A percentile compares a stretch with the other conserved stretches of the same genome.
Evolutionary conservation across 768 basidiomycete species (phyloP).

Genomic region (Mycena latifolia): DNA sequence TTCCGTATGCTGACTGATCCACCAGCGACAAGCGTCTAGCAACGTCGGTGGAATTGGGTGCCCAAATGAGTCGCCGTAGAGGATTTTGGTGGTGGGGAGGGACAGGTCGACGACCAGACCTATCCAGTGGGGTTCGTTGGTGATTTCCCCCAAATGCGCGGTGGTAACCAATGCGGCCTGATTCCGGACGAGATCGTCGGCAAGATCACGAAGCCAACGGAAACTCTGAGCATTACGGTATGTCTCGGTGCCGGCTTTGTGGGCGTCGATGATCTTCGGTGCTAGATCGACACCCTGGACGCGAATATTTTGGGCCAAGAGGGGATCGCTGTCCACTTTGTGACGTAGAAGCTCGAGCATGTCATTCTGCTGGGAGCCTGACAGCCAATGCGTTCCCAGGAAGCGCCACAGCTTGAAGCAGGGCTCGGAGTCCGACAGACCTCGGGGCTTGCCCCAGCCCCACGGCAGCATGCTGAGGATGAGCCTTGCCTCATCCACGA

Average conservation of each 20-base stretch:
- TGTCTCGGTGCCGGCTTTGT: background rate
- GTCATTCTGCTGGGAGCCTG: slow-evolving; percentile 25
- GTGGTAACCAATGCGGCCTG: slow-evolving; percentile 4
- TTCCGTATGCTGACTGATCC: slow-evolving; percentile 9
- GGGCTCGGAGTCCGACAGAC: slow-evolving; percentile 14
- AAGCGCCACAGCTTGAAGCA: slow-evolving; percentile 11
- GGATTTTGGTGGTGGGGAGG: too few relatives aligned
- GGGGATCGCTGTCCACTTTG: background rate
- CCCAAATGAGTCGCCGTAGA: slow-evolving; percentile 19
- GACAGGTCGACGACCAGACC: slow-evolving; percentile 9
- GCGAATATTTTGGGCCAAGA: background rate
- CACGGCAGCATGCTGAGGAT: slow-evolving; percentile 23
- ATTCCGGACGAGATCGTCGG: slow-evolving; percentile 7
- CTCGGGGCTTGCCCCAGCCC: slow-evolving; percentile 18
- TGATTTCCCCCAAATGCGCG: slow-evolving; percentile 10
- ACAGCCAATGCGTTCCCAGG: slow-evolving; percentile 19
- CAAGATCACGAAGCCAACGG: slow-evolving; percentile 8
- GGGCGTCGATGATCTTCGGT: slow-evolving; percentile 10
- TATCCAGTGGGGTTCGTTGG: slow-evolving; percentile 12
- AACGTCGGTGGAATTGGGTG: background rate
- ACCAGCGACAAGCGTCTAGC: slow-evolving; percentile 11
- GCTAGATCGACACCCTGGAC: background rate
- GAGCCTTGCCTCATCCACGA: slow-evolving; percentile 13
- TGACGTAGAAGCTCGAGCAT: slow-evolving; percentile 16
- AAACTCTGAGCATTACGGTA: background rate